A percentile compares a stretch with the other conserved stretches of the same genome.
Evolutionary conservation across 2,329 filamentous ascomycete genomes (phyloP).

Genomic region (Microdochium trichocladiopsis): DNA sequence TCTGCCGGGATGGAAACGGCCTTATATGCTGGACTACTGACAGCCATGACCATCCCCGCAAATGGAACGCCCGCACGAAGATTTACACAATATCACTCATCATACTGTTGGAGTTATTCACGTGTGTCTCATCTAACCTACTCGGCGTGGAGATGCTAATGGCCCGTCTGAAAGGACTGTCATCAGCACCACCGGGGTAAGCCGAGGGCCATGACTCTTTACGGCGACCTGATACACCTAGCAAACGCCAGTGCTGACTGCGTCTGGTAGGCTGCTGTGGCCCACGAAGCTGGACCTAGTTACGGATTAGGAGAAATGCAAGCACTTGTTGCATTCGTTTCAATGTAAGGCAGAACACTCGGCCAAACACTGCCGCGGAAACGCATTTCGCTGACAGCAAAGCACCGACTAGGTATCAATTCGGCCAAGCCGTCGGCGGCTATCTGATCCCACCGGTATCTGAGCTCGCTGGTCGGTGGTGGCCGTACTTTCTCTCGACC

Average conservation of each 20-base stretch:
- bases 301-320: conserved; percentile 7
- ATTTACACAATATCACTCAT: conserved; percentile 4
- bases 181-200: not conserved
- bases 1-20: not conserved
- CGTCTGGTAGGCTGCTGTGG: conserved; percentile 7
- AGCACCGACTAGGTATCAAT: conserved; percentile 17
- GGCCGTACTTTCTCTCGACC: conserved; percentile 24
- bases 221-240: no score
- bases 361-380: not conserved
- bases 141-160: not conserved
- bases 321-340: conserved; percentile 15
- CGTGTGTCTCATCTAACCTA: conserved; percentile 4
- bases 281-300: conserved; percentile 7
- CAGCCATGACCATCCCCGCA: not conserved
- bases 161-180: not conserved
- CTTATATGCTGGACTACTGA: not conserved
- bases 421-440: conserved; percentile 28
- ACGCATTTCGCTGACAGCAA: not conserved
- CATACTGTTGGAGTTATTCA: conserved; percentile 13
- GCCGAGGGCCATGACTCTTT: no score
- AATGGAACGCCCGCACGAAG: not conserved
- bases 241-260: not conserved
- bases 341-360: conserved; percentile 9
- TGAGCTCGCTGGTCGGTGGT: conserved; percentile 26
- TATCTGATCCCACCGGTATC: conserved; percentile 28